phyloP scores from a whole-genome alignment of 371 early-diverging fungal genomes.

The Sporodiniella umbellata region DNA sequence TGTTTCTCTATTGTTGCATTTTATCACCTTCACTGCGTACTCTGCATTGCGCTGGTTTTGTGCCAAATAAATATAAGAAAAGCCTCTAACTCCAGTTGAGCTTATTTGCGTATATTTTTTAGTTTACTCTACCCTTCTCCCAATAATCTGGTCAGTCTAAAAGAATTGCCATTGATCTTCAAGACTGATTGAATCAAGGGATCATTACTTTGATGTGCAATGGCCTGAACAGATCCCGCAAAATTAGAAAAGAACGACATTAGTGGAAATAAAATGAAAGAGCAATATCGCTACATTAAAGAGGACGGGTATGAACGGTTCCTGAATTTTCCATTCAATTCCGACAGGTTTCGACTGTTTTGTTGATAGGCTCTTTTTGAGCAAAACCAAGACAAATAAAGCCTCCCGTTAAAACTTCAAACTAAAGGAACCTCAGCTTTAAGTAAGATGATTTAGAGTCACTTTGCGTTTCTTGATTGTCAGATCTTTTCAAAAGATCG shows the following conservation, averaged over 20 bases:
- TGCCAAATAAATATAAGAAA: slow-evolving; percentile 70
- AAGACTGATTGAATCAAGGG: neutral
- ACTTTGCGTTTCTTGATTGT: no score
- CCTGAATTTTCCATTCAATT: no score
- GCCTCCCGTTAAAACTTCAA: no score
- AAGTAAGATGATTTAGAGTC: no score
- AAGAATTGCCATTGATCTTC: neutral
- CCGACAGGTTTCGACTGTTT: no score
- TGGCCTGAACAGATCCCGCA: neutral
- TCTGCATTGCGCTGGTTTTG: slow-evolving; percentile 54
- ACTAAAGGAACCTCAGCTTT: no score
- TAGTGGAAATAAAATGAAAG: neutral
- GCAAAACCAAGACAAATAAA: no score
- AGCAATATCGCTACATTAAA: no score
- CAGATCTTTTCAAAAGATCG: no score
- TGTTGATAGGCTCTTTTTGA: no score
- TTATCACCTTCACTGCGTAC: slow-evolving; percentile 70
- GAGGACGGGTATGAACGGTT: neutral
- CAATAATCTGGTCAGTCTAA: slow-evolving; percentile 35
- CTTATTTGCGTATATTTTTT: neutral
- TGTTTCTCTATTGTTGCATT: slow-evolving; percentile 62
- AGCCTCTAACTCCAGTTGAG: slow-evolving; percentile 47
- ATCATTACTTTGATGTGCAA: neutral
- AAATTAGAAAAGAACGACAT: slow-evolving; percentile 1
- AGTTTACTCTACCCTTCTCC: slow-evolving; percentile 61